These are phyloP conservation scores for Tricholoma bakamatsutake DNA, from an alignment of 768 basidiomycete species.

Conservation along the genomic window DNA sequence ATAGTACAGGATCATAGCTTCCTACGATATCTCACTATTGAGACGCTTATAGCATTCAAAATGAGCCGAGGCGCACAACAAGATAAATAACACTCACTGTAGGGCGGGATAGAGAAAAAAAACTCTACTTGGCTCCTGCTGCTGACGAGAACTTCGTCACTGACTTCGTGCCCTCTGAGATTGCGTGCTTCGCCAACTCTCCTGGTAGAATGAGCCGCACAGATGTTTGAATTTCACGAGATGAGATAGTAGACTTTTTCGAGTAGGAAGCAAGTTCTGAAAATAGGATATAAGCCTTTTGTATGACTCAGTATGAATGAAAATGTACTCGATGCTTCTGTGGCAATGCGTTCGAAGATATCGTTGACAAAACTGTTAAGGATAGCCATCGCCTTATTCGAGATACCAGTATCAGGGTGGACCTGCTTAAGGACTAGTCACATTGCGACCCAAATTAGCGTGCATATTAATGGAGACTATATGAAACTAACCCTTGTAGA, in stretches of 20 bases:
- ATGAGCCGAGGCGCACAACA: neutral
- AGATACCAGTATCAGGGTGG: slow-evolving; percentile 98
- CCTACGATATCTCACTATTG: slow-evolving; percentile 11
- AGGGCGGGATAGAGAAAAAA: slow-evolving; percentile 8
- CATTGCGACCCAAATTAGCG: neutral
- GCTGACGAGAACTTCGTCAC: slow-evolving; percentile 55
- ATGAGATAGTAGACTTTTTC: slow-evolving; percentile 98
- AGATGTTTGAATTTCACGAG: slow-evolving; percentile 95
- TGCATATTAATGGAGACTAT: neutral
- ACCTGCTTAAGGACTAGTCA: slow-evolving; percentile 87
- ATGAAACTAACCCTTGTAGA: slow-evolving; percentile 71
- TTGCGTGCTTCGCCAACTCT: slow-evolving; percentile 97
- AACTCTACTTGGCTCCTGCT: slow-evolving; percentile 43
- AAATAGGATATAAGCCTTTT: neutral
- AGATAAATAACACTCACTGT: slow-evolving; percentile 1
- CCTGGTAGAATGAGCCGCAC: slow-evolving; percentile 95
- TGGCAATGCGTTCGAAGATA: slow-evolving; percentile 89
- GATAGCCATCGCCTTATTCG: slow-evolving; percentile 94
- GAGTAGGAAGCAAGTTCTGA: slow-evolving; percentile 96
- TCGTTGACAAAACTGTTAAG: slow-evolving; percentile 92
- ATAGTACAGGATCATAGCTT: neutral
- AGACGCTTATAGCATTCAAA: neutral
- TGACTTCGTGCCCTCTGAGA: slow-evolving; percentile 81
- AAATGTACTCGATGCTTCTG: slow-evolving; percentile 76
- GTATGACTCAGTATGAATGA: neutral